A percentile compares a stretch with the other conserved stretches of the same genome.
phyloP scores from a whole-genome alignment of 2,329 filamentous ascomycete genomes.

The Cercospora sojina region DNA sequence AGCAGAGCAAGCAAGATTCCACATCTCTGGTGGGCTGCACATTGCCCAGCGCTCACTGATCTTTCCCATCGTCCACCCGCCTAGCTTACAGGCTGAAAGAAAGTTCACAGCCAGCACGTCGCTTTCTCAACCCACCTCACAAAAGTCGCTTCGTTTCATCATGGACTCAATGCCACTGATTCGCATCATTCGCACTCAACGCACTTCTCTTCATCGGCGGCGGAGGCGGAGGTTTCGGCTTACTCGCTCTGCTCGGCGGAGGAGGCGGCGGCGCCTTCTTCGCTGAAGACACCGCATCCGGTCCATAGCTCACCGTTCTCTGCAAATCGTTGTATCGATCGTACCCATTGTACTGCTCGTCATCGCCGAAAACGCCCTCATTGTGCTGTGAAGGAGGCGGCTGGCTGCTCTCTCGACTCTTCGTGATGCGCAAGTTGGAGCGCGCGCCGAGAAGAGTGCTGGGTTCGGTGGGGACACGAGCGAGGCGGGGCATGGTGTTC shows the following conservation, averaged over 20 bases:
- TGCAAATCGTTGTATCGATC: constrained; percentile 5
- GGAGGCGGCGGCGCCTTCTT: constrained; percentile 64
- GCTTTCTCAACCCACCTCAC: neutral
- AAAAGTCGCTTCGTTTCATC: neutral
- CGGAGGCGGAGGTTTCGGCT: constrained; percentile 57
- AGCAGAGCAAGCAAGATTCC: too few species aligned
- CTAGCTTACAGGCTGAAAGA: too few species aligned
- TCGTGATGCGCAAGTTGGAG: constrained; percentile 46
- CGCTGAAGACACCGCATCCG: constrained; percentile 41
- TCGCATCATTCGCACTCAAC: constrained; percentile 43
- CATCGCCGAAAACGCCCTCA: constrained; percentile 52
- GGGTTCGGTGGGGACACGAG: constrained; percentile 57
- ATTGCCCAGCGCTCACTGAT: too few species aligned
- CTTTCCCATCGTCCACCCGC: too few species aligned
- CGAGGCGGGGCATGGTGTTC: constrained; percentile 46
- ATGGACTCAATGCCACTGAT: constrained; percentile 23
- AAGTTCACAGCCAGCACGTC: too few species aligned
- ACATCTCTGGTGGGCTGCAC: too few species aligned
- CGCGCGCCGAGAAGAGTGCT: constrained; percentile 50
- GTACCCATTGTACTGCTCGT: constrained; percentile 40
- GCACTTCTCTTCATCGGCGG: constrained; percentile 62
- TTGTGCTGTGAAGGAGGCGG: constrained; percentile 1
- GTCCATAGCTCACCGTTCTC: constrained; percentile 9
- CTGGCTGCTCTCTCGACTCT: constrained; percentile 29
- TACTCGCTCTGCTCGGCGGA: constrained; percentile 58